phyloP scores from a whole-genome alignment of 805 yeast species.

The Nakazawaea ishiwadae region DNA sequence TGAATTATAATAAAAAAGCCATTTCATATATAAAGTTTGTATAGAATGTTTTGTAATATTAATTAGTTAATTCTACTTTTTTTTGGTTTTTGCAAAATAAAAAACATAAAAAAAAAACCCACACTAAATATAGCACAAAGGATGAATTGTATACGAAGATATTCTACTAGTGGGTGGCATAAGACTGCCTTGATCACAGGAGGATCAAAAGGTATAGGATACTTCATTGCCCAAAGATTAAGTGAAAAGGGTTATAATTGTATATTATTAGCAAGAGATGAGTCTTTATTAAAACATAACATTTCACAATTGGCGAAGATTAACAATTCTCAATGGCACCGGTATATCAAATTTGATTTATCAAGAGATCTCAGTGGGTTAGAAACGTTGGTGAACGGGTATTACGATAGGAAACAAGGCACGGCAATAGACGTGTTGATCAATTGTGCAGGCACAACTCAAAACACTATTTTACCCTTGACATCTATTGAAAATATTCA shows the following conservation, averaged over 20 bases:
- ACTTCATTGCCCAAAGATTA: slow-evolving; percentile 45
- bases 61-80: too few relatives aligned
- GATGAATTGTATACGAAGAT: too few relatives aligned
- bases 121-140: too few relatives aligned
- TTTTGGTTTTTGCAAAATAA: too few relatives aligned
- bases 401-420: slow-evolving; percentile 25
- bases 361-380: slow-evolving; percentile 12
- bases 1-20: slow-evolving; percentile 1
- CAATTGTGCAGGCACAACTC: slow-evolving; percentile 68
- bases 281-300: slow-evolving; percentile 27
- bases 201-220: slow-evolving; percentile 67
- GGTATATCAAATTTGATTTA: slow-evolving; percentile 31
- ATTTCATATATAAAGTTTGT: too few relatives aligned
- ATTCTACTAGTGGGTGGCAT: too few relatives aligned
- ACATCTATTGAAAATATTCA: slow-evolving; percentile 38
- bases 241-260: slow-evolving; percentile 48
- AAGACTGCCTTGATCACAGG: slow-evolving; percentile 59
- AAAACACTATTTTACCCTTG: slow-evolving; percentile 42
- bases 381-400: slow-evolving; percentile 13
- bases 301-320: slow-evolving; percentile 11
- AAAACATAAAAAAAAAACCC: background rate
- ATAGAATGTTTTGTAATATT: too few relatives aligned
- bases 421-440: slow-evolving; percentile 39
- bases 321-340: slow-evolving; percentile 23
- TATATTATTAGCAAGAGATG: slow-evolving; percentile 47